phyloP scores from a whole-genome alignment of 805 yeast species.

The Kodamaea hsintzibuensis region DNA sequence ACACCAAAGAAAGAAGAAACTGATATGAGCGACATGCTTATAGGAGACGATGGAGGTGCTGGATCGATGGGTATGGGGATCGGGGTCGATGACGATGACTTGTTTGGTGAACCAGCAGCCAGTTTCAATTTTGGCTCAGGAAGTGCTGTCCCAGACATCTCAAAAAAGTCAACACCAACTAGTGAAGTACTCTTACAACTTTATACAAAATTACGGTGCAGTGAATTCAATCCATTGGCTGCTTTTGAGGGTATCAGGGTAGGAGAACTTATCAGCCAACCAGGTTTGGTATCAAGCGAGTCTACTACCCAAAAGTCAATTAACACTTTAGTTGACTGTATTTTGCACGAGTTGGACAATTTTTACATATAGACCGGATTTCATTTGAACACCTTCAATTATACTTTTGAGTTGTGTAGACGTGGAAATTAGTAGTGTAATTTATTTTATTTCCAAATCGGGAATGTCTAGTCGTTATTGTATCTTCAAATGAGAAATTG shows the following conservation, averaged over 20 bases:
- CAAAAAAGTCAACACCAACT: background rate
- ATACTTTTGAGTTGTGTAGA: background rate
- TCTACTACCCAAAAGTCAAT: background rate
- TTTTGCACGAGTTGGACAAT: constrained; percentile 5
- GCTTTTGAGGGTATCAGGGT: background rate
- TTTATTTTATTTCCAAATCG: too few species aligned
- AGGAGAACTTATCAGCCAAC: background rate
- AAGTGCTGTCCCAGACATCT: background rate
- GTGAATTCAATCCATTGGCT: background rate
- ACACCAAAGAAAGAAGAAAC: background rate
- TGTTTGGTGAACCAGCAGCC: constrained; percentile 6
- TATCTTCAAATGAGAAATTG: too few species aligned
- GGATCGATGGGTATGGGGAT: constrained; percentile 2
- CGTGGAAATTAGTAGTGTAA: too few species aligned
- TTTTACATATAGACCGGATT: background rate
- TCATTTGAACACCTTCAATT: background rate
- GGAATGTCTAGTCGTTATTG: too few species aligned
- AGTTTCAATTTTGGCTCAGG: background rate
- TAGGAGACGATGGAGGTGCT: constrained; percentile 3
- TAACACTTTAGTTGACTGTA: constrained; percentile 3
- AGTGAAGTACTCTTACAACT: constrained; percentile 1
- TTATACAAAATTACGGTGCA: background rate
- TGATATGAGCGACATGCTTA: constrained; percentile 8
- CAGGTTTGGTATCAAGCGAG: background rate
- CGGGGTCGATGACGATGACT: constrained; percentile 4